A percentile compares a stretch with the other conserved stretches of the same genome.
phyloP scores from a whole-genome alignment of 2,329 filamentous ascomycete species.

The Setomelanomma holmii region DNA sequence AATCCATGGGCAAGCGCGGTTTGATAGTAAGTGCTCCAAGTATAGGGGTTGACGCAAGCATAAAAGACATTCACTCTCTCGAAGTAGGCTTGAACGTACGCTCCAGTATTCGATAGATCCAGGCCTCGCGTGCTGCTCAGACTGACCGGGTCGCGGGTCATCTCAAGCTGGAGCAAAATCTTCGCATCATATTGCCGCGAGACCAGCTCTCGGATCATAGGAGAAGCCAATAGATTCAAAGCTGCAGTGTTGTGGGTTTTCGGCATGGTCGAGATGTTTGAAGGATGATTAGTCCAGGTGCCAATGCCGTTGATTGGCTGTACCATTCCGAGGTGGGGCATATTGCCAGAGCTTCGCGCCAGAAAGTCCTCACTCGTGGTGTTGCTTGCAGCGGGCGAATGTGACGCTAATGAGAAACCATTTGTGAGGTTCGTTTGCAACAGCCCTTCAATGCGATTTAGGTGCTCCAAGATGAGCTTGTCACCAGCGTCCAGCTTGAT shows the following conservation, averaged over 20 bases:
- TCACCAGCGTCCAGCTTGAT: slow-evolving; percentile 88
- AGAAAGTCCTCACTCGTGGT: slow-evolving; percentile 55
- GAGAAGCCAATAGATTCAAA: slow-evolving; percentile 79
- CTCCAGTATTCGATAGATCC: slow-evolving; percentile 75
- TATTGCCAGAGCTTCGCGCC: slow-evolving; percentile 46
- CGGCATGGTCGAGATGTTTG: slow-evolving; percentile 84
- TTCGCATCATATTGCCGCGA: slow-evolving; percentile 80
- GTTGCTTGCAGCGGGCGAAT: slow-evolving; percentile 56
- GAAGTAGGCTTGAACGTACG: slow-evolving; percentile 82
- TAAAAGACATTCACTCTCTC: slow-evolving; percentile 85
- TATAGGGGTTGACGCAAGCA: slow-evolving; percentile 82
- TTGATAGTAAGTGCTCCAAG: slow-evolving; percentile 78
- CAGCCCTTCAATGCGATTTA: slow-evolving; percentile 78
- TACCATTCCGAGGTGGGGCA: slow-evolving; percentile 46
- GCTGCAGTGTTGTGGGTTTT: slow-evolving; percentile 84
- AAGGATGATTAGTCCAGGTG: slow-evolving; percentile 69
- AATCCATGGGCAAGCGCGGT: slow-evolving; percentile 78
- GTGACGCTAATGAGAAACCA: slow-evolving; percentile 64
- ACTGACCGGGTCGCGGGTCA: slow-evolving; percentile 77
- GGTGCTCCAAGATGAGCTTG: slow-evolving; percentile 81
- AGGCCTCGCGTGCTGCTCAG: slow-evolving; percentile 65
- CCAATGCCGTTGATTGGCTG: slow-evolving; percentile 66
- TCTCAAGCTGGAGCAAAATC: slow-evolving; percentile 80
- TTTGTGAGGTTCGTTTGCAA: slow-evolving; percentile 73
- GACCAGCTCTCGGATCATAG: slow-evolving; percentile 78